Evolutionary conservation across 495 filamentous ascomycete genomes (phyloP).

Genomic region (Penicillium crystallinum): DNA sequence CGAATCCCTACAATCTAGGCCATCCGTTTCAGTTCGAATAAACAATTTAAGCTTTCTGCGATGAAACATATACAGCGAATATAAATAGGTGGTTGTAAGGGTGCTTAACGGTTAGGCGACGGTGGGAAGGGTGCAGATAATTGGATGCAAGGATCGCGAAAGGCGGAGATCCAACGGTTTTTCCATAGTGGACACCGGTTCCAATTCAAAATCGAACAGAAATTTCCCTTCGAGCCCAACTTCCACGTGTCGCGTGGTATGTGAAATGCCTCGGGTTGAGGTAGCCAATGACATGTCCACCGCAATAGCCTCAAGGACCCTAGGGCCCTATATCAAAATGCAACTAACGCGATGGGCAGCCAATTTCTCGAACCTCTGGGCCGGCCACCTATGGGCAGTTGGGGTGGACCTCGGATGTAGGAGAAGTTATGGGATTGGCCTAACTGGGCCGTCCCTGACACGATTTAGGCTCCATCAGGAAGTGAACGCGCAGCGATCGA

Average conservation of each 20-base stretch:
- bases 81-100: too few species aligned
- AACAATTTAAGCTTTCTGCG: too few species aligned
- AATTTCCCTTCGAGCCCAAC: too few species aligned
- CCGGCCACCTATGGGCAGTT: not conserved
- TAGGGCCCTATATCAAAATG: not conserved
- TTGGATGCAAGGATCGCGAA: too few species aligned
- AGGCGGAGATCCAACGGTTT: not conserved
- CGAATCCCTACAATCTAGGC: too few species aligned
- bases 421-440: conserved; percentile 8
- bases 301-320: too few species aligned
- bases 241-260: not conserved
- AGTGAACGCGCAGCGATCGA: conserved; percentile 8
- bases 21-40: too few species aligned
- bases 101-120: too few species aligned
- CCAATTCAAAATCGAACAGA: too few species aligned
- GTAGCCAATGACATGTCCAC: too few species aligned
- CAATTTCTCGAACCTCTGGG: not conserved
- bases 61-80: too few species aligned
- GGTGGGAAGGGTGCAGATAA: too few species aligned
- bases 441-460: conserved; percentile 8
- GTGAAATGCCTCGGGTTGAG: not conserved
- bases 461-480: conserved; percentile 3
- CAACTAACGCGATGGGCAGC: not conserved
- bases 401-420: not conserved
- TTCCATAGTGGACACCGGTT: not conserved